Base-by-base conservation (phyloP, 2,329 filamentous ascomycete species). In the Furcasterigmium sp. region DNA sequence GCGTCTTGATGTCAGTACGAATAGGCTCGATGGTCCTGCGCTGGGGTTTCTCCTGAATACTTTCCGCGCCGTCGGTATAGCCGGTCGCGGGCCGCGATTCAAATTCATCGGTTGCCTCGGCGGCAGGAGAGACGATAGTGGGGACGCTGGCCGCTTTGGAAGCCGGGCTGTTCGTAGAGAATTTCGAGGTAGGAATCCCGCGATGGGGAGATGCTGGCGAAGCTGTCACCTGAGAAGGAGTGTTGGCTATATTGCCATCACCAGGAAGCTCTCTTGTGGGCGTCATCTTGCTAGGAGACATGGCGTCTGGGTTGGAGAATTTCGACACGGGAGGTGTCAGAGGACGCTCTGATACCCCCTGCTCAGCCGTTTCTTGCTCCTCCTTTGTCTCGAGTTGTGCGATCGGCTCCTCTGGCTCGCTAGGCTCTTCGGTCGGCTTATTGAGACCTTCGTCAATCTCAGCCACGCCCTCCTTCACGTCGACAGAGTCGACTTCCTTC, bases 1-100 rank as follows among this genome's bases (percentile, higher is more conserved):
- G 60, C 20, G 62, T 60, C 13, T 57, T 49, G 17, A 51, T 43
- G 46, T 74, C 67, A 3, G 76, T 80, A 29, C 64, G 66, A 41
- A 86, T 83, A 15, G 78, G 78, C 21, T 82, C 76, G 17, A 75
- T 56, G 15, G 57, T 50, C 44, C 59, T 69, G 23, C 61, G 67
- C 48, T 56, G 67, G 8, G 53, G 55, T 19, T 37, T 37, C 15
- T 35, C n/a, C 10, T 15, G n/a, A 15, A 2, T 35, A 9, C 4
- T 5, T 18, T 35, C 32, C 3, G 32, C 11, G 7, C 23, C 23
- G 11, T 26, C n/a, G n/a, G n/a, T n/a, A n/a, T n/a, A n/a, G n/a
- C n/a, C n/a, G 5, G 34, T 19, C 8, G 23, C 17, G 44, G 38
- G 26, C 19, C 34, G 21, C 10, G 26, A 28, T 18, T 23, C 11